A percentile compares a stretch with the other conserved stretches of the same genome.
Evolutionary conservation across 345 rosid species (phyloP).

Genomic region (Conringia planisiliqua): DNA sequence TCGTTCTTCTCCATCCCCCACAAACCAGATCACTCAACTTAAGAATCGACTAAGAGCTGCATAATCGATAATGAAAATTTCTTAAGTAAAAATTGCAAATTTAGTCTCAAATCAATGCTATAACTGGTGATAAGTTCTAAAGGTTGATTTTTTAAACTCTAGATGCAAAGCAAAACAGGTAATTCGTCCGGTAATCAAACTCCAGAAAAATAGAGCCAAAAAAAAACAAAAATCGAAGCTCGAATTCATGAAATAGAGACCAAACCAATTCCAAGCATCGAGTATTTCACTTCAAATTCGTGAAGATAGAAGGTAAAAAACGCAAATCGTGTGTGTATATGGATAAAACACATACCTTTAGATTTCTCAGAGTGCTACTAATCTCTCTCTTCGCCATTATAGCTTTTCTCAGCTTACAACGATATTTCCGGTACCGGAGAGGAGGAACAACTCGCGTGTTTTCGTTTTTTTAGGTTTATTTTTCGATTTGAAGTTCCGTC

Average conservation of each 20-base stretch:
- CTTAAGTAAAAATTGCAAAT: neutral
- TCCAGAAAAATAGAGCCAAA: neutral
- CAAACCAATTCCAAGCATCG: neutral
- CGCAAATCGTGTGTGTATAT: neutral
- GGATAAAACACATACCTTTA: constrained; percentile 54
- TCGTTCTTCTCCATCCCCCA: neutral
- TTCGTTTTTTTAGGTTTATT: neutral
- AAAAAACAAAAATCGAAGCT: neutral
- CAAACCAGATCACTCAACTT: neutral
- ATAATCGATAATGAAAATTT: neutral
- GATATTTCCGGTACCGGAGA: constrained; percentile 9
- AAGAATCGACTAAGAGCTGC: neutral
- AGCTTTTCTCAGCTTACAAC: constrained; percentile 5
- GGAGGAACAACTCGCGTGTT: neutral
- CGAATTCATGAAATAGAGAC: neutral
- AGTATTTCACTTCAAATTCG: neutral
- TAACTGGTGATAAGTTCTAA: neutral
- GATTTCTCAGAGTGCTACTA: constrained; percentile 74
- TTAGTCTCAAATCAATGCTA: neutral
- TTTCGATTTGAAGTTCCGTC: constrained; percentile 17
- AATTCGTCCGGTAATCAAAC: neutral
- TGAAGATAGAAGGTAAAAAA: neutral
- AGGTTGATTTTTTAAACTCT: neutral
- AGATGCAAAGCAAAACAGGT: neutral
- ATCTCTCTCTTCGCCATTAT: constrained; percentile 83